A percentile compares a stretch with the other conserved stretches of the same genome.
phyloP scores from a whole-genome alignment of 257 asterid species.

The Solanum peruvianum region DNA sequence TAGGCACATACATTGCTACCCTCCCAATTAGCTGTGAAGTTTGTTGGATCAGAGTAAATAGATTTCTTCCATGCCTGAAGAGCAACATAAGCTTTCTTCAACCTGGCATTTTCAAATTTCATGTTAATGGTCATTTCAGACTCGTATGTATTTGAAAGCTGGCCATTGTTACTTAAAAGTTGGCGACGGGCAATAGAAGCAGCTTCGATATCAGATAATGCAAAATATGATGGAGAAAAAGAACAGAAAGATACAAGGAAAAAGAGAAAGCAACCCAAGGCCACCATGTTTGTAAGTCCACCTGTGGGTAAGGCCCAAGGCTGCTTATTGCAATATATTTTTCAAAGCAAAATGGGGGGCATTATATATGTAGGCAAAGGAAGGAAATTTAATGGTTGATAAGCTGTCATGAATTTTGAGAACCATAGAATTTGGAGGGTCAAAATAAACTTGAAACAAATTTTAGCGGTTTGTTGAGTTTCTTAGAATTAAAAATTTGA shows the following conservation, averaged over 20 bases:
- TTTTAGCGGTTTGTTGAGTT: not conserved
- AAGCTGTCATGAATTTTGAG: not conserved
- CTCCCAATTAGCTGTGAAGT: conserved; percentile 57
- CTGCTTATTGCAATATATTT: conserved; percentile 23
- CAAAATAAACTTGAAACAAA: not conserved
- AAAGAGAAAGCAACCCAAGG: conserved; percentile 39
- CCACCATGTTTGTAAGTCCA: conserved; percentile 28
- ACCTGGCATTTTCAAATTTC: conserved; percentile 27
- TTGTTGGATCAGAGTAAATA: conserved; percentile 68
- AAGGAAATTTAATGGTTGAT: conserved; percentile 11
- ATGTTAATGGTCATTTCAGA: not conserved
- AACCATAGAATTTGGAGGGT: conserved; percentile 19
- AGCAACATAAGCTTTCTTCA: conserved; percentile 45
- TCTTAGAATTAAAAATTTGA: not conserved
- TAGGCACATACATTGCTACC: conserved; percentile 67
- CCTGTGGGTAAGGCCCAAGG: conserved; percentile 58
- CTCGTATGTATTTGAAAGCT: not conserved
- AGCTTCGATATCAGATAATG: conserved; percentile 1
- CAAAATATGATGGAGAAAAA: conserved; percentile 9
- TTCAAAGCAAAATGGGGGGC: not conserved
- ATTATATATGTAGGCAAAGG: conserved; percentile 24
- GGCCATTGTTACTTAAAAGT: not conserved
- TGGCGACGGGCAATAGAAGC: conserved; percentile 9
- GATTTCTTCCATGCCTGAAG: conserved; percentile 72
- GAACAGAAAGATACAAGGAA: conserved; percentile 8